These are phyloP conservation scores for Sodiomyces alkalinus DNA, from an alignment of 2,329 filamentous ascomycete species.

Conservation along the genomic window DNA sequence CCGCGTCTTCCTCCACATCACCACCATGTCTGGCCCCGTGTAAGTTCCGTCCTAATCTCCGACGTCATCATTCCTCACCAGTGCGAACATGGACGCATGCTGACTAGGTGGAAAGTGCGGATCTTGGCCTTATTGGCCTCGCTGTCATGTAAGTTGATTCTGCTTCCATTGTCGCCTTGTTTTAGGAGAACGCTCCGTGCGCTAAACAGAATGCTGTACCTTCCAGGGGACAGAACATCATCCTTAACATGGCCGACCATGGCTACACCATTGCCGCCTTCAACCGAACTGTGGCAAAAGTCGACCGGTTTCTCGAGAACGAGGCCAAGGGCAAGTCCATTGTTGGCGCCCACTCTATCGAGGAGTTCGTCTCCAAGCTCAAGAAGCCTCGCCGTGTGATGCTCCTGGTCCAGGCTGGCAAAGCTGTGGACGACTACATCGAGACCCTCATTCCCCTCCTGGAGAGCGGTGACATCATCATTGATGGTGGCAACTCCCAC, in stretches of 20 bases:
- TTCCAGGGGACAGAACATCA: slow-evolving; percentile 63
- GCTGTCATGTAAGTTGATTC: slow-evolving; percentile 59
- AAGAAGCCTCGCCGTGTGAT: slow-evolving; percentile 96
- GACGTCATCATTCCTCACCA: no score
- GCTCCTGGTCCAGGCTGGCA: slow-evolving; percentile 97
- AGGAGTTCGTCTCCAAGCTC: slow-evolving; percentile 93
- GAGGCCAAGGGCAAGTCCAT: slow-evolving; percentile 93
- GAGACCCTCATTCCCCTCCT: slow-evolving; percentile 78
- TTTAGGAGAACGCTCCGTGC: background rate
- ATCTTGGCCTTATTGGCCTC: slow-evolving; percentile 86
- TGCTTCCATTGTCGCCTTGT: slow-evolving; percentile 1
- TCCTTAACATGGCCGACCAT: slow-evolving; percentile 78
- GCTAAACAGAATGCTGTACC: slow-evolving; percentile 1
- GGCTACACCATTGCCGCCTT: slow-evolving; percentile 95
- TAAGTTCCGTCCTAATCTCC: no score
- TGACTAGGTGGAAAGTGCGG: slow-evolving; percentile 52
- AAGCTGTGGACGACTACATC: slow-evolving; percentile 98
- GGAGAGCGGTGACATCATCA: slow-evolving; percentile 89
- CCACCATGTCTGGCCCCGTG: slow-evolving; percentile 52
- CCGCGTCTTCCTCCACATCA: no score
- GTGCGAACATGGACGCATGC: slow-evolving; percentile 32
- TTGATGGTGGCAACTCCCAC: slow-evolving; percentile 98
- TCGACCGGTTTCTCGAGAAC: slow-evolving; percentile 84
- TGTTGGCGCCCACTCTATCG: slow-evolving; percentile 78
- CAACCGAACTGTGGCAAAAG: slow-evolving; percentile 98